Percentiles rank a stretch among this genome's conserved stretches.
Evolutionary conservation across 306 rosid species (phyloP).

Genomic region (Boehmeria nivea): DNA sequence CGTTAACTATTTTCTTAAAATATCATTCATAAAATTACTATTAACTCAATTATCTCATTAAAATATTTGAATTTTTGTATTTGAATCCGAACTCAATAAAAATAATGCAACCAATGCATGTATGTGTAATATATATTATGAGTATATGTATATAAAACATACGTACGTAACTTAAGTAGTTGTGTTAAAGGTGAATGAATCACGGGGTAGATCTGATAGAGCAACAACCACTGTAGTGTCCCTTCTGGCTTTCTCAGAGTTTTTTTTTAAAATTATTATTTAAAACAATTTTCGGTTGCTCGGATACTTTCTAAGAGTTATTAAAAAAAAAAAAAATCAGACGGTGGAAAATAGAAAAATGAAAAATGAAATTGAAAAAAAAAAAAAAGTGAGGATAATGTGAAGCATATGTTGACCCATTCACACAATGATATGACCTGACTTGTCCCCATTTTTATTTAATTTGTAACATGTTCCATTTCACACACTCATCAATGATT

Average conservation of each 20-base stretch:
- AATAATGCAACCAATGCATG: no score
- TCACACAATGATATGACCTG: conserved; percentile 6
- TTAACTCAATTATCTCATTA: no score
- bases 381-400: no score
- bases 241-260: not conserved
- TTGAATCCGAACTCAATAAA: no score
- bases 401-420: not conserved
- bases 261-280: not conserved
- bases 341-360: conserved; percentile 4
- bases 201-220: conserved; percentile 3
- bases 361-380: no score
- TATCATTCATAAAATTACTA: no score
- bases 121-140: no score
- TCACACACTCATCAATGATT: conserved; percentile 3
- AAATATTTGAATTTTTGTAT: no score
- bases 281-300: not conserved
- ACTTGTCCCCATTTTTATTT: conserved; percentile 1
- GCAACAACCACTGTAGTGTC: not conserved
- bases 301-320: not conserved
- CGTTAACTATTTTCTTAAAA: no score
- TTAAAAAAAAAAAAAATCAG: not conserved
- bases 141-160: no score
- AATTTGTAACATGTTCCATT: conserved; percentile 1
- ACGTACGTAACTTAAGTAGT: no score
- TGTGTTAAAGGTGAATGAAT: not conserved